Conservation (phyloP, 306 rosid genomes). For the Canavalia gladiata region DNA sequence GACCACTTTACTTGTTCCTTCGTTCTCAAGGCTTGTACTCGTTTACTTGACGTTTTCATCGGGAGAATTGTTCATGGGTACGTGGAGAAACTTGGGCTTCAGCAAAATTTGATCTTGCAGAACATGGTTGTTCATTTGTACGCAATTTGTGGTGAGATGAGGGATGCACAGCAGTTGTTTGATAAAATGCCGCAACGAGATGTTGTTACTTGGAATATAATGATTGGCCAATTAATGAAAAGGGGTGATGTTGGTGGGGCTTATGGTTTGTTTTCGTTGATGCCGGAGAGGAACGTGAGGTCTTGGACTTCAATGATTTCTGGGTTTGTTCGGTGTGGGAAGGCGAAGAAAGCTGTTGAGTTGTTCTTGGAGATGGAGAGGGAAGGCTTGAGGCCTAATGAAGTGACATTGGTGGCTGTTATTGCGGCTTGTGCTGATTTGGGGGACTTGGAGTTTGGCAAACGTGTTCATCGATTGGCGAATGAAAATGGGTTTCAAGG, state of each 20-base stretch:
- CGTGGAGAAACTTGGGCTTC: not conserved
- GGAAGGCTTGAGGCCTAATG: slow-evolving; percentile 18
- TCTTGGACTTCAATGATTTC: slow-evolving; percentile 4
- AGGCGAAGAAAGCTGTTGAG: not conserved
- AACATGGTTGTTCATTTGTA: not conserved
- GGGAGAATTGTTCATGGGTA: not conserved
- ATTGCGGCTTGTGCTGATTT: not conserved
- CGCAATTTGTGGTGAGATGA: not conserved
- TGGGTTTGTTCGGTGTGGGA: slow-evolving; percentile 4
- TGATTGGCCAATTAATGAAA: not conserved
- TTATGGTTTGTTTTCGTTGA: not conserved
- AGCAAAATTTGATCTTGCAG: not conserved
- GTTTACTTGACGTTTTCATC: not conserved
- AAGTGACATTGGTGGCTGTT: slow-evolving; percentile 1
- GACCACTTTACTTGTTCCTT: not conserved
- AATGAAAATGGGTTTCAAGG: not conserved
- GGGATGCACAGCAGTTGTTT: not conserved
- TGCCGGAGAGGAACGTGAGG: slow-evolving; percentile 1
- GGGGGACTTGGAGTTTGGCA: slow-evolving; percentile 15
- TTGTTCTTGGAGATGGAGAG: slow-evolving; percentile 11
- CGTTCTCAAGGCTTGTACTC: slow-evolving; percentile 9
- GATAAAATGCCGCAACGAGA: slow-evolving; percentile 16
- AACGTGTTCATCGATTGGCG: not conserved
- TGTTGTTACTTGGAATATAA: not conserved
- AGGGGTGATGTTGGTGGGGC: not conserved